These are phyloP conservation scores for Neurospora hispaniola DNA, from an alignment of 495 filamentous ascomycete species.

Conservation along the genomic window DNA sequence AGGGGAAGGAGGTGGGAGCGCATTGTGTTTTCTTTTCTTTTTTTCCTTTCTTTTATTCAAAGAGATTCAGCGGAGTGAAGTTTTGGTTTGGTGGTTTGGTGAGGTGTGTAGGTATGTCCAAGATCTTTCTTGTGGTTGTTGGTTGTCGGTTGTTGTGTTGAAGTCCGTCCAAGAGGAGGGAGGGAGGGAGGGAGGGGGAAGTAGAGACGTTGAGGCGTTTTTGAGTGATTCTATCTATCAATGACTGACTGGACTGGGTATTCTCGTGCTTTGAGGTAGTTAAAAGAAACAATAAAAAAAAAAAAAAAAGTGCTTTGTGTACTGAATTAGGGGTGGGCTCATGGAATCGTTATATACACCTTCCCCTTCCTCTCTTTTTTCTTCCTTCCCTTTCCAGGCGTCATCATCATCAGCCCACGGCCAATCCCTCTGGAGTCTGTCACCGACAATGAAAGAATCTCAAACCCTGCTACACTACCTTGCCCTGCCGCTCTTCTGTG, in stretches of 20 bases:
- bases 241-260: not conserved
- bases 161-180: not conserved
- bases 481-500: not conserved
- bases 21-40: not conserved
- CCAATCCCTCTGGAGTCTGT: not conserved
- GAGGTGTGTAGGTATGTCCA: not conserved
- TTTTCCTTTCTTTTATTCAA: too few relatives aligned
- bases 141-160: not conserved
- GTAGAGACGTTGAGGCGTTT: not conserved
- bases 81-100: not conserved
- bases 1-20: not conserved
- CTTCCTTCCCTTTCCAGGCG: too few relatives aligned
- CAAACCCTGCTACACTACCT: not conserved
- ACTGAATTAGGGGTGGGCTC: not conserved
- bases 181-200: not conserved
- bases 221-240: not conserved
- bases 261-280: not conserved
- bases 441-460: not conserved
- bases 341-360: not conserved
- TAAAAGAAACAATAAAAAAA: not conserved
- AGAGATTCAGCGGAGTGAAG: too few relatives aligned
- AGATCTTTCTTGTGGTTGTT: not conserved
- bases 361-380: not conserved
- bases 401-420: not conserved
- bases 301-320: not conserved